Conservation (phyloP, 495 filamentous ascomycete genomes). For the Daldinia childiae region DNA sequence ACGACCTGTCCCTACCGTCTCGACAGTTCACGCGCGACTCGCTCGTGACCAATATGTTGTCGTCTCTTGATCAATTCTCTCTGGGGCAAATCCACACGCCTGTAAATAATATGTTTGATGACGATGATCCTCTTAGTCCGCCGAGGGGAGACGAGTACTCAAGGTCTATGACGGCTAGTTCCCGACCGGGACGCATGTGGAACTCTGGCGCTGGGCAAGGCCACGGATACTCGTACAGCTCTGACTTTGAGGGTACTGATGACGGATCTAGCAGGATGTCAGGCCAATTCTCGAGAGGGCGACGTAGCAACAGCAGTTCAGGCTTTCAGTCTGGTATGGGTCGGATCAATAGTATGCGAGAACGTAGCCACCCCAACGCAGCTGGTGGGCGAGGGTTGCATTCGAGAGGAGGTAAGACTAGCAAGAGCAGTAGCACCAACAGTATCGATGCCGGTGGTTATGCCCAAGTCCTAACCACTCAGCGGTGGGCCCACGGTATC, state of each 20-base stretch:
- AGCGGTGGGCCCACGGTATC: constrained; percentile 65
- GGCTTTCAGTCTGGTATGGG: constrained; percentile 69
- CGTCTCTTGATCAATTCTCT: constrained; percentile 84
- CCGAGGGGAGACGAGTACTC: constrained; percentile 39
- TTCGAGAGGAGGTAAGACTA: constrained; percentile 68
- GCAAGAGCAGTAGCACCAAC: constrained; percentile 74
- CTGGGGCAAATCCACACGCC: constrained; percentile 59
- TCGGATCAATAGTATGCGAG: constrained; percentile 70
- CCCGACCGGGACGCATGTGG: constrained; percentile 42
- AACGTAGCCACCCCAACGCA: constrained; percentile 52
- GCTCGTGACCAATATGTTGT: constrained; percentile 90
- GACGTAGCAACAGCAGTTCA: constrained; percentile 85
- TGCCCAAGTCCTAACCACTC: constrained; percentile 61
- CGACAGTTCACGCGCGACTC: constrained; percentile 83
- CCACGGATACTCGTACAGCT: constrained; percentile 79
- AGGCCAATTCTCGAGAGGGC: constrained; percentile 64
- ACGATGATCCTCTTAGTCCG: constrained; percentile 50
- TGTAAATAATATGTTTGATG: constrained; percentile 46
- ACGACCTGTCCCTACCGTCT: constrained; percentile 83
- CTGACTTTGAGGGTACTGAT: constrained; percentile 71
- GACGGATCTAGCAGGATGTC: constrained; percentile 69
- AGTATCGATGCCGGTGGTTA: constrained; percentile 75
- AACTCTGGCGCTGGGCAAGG: constrained; percentile 56
- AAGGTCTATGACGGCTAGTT: constrained; percentile 37
- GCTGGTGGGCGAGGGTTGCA: constrained; percentile 47